Conservation (phyloP, 495 filamentous ascomycete species). For the Podospora pseudocomata region DNA sequence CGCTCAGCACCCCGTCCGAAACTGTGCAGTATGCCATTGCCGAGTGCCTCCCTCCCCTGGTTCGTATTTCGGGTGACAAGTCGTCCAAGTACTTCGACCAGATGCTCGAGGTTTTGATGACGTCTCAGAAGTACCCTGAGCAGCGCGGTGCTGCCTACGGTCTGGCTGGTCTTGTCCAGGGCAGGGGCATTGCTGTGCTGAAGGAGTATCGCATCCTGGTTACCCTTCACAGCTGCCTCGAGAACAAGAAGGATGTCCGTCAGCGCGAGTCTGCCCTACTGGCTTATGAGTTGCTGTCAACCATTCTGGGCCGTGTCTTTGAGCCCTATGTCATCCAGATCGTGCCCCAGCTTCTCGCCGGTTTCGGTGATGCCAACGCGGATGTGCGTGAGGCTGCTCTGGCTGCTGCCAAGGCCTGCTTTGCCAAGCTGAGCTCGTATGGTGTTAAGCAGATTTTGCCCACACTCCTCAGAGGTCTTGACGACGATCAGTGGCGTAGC, state of each 20-base stretch:
- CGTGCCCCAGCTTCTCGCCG: slow-evolving; percentile 80
- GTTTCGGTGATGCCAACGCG: slow-evolving; percentile 82
- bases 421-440: slow-evolving; percentile 87
- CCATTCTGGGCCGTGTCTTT: slow-evolving; percentile 79
- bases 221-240: slow-evolving; percentile 68
- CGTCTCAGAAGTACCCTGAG: slow-evolving; percentile 83
- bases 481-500: slow-evolving; percentile 94
- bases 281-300: slow-evolving; percentile 84
- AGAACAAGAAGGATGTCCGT: slow-evolving; percentile 88
- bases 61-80: slow-evolving; percentile 73
- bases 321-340: slow-evolving; percentile 96
- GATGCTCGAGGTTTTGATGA: slow-evolving; percentile 72
- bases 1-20: slow-evolving; percentile 92
- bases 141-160: slow-evolving; percentile 93
- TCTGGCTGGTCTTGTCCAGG: slow-evolving; percentile 82
- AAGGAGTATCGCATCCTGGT: slow-evolving; percentile 83
- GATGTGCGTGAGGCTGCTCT: slow-evolving; percentile 91
- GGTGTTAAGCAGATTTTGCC: slow-evolving; percentile 93
- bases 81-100: slow-evolving; percentile 74
- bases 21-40: slow-evolving; percentile 94
- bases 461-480: slow-evolving; percentile 85
- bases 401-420: slow-evolving; percentile 90
- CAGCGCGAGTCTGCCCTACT: slow-evolving; percentile 85
- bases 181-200: slow-evolving; percentile 76
- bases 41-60: slow-evolving; percentile 84